Base-by-base conservation (phyloP, 768 basidiomycete genomes). In the Termitomyces sp. region DNA sequence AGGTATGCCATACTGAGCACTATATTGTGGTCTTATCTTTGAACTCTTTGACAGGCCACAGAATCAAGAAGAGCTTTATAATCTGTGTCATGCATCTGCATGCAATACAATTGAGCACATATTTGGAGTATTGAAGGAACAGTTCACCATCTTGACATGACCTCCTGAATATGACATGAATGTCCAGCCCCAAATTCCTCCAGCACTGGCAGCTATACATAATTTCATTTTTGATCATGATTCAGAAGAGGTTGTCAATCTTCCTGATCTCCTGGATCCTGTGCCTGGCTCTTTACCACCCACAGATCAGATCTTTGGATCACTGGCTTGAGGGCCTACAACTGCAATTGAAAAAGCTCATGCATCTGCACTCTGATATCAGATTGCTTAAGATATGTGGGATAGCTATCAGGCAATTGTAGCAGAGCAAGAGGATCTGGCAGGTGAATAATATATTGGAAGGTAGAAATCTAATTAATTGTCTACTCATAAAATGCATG, bases 21-120 rank as follows among this genome's bases (percentile, higher is more conserved):
- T 25, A 25, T 25, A 25, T 25, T 25, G 25, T 25, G 25, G 25
- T 25, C 25, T 25, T 25, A 25, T 25, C 25, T 25, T 25, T 47
- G 9, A 25, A 42, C n/a, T 40, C 5, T 29, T 25, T 25, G 25
- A 25, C 25, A 61, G 71, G 47, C 72, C 69, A 6, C 31, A 58
- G 51, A 66, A 64, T 32, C 40, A 63, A 8, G 56, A 73, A 59
- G 69, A 73, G 61, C 48, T 72, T 2, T 71, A 68, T 58, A 73
- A 71, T 59, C 64, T 72, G 7, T 59, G 66, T 10, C 69, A 73
- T 58, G 60, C 67, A 10, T 65, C 60, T 36, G 60, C 59, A n/a
- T 54, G 67, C 6, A 73, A 73, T 62, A 63, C 69, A 29, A 64
- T 73, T 61, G 70, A 71, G 60, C 60, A 54, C 10, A 68, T 71